Percentiles rank a stretch among this genome's conserved stretches.
Evolutionary conservation across 129 eudicot genomes (phyloP).

Genomic region (Mikania micrantha): DNA sequence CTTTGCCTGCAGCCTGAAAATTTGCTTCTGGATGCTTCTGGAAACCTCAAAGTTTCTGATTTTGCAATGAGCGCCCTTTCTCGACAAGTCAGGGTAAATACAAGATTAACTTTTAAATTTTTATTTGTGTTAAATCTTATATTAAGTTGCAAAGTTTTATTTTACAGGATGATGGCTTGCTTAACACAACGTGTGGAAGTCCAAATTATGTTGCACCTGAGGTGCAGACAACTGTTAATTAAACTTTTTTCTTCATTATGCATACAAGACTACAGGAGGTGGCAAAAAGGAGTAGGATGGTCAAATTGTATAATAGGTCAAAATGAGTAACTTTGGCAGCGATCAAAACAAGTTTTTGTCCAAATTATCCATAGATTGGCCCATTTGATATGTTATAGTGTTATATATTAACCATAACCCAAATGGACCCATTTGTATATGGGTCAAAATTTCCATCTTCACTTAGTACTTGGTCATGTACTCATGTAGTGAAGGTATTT

Average conservation of each 20-base stretch:
- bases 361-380: neutral
- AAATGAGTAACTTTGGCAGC: neutral
- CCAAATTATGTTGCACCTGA: constrained; percentile 89
- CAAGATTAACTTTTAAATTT: neutral
- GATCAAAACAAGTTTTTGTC: neutral
- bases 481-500: neutral
- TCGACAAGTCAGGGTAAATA: constrained; percentile 73
- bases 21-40: constrained; percentile 72
- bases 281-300: neutral
- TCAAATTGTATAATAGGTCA: neutral
- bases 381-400: no score
- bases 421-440: neutral
- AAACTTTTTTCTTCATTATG: neutral
- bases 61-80: constrained; percentile 93
- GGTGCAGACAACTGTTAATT: constrained; percentile 29
- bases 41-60: constrained; percentile 97
- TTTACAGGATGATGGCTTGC: constrained; percentile 76
- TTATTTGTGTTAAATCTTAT: neutral
- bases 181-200: constrained; percentile 82
- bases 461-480: neutral
- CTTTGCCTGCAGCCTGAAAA: constrained; percentile 72
- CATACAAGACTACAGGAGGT: neutral
- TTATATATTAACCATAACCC: neutral
- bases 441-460: neutral
- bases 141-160: neutral